Conservation (phyloP, 1,139 yeast genomes). For the Diutina siamensis region DNA sequence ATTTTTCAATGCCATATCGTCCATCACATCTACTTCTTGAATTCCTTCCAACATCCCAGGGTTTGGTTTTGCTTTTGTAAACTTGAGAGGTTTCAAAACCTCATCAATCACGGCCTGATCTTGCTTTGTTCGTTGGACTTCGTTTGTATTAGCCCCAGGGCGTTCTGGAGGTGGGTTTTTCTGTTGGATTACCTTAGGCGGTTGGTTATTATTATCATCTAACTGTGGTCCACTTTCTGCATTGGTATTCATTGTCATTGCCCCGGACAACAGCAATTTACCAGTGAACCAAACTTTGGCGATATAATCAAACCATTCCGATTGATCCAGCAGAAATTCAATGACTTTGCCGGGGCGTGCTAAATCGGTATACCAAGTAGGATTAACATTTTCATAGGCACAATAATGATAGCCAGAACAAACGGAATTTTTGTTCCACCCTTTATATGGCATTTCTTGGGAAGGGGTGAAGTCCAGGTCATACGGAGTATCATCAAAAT, state of each 20-base stretch:
- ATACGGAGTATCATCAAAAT: neutral
- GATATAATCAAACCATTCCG: neutral
- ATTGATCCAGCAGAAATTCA: neutral
- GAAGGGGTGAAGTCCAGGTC: neutral
- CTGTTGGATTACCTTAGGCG: neutral
- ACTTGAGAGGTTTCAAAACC: neutral
- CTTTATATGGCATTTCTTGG: neutral
- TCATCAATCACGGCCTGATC: neutral
- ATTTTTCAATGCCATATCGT: neutral
- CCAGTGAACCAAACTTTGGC: conserved; percentile 6
- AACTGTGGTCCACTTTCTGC: neutral
- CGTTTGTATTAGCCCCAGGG: neutral
- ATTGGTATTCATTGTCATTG: neutral
- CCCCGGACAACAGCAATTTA: neutral
- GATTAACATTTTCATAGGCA: neutral
- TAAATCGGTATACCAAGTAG: neutral
- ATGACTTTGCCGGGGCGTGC: neutral
- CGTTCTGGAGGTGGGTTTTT: neutral
- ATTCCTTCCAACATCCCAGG: neutral
- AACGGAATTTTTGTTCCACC: neutral
- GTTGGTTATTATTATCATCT: neutral
- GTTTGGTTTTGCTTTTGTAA: neutral
- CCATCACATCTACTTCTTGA: neutral
- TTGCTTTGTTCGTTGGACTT: neutral
- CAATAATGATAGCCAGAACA: conserved; percentile 1